phyloP scores from a whole-genome alignment of 140 eudicot genomes.

The Anethum foeniculum region DNA sequence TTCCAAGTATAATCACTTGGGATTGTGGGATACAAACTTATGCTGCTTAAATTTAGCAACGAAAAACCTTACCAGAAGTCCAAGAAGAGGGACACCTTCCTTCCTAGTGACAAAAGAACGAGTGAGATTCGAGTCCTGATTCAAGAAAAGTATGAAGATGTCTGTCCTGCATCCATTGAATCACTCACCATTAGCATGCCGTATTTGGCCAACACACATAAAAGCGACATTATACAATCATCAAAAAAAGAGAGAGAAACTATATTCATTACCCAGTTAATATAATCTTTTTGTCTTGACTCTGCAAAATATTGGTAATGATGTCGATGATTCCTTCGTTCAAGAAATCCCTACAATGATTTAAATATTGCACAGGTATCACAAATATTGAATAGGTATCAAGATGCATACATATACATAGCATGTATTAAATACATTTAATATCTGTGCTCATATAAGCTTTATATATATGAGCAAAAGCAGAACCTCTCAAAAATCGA shows the following conservation, averaged over 20 bases:
- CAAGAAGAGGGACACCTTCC: slow-evolving; percentile 73
- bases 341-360: slow-evolving; percentile 67
- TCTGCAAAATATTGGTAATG: slow-evolving; percentile 60
- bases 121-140: slow-evolving; percentile 71
- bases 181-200: slow-evolving; percentile 21
- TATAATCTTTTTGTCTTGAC: slow-evolving; percentile 80
- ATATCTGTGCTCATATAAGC: not conserved
- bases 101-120: slow-evolving; percentile 73
- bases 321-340: slow-evolving; percentile 79
- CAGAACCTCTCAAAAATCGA: not conserved
- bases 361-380: slow-evolving; percentile 4
- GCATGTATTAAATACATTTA: not conserved
- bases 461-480: not conserved
- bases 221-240: not conserved
- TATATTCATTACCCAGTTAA: slow-evolving; percentile 69
- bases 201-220: slow-evolving; percentile 4
- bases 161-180: slow-evolving; percentile 95
- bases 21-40: not conserved
- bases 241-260: not conserved
- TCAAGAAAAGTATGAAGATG: slow-evolving; percentile 79
- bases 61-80: slow-evolving; percentile 66
- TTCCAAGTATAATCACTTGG: not conserved
- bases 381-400: not conserved
- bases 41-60: not conserved
- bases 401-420: not conserved